These are phyloP conservation scores for Quercus parvula DNA, from an alignment of 306 rosid genomes.

Conservation along the genomic window DNA sequence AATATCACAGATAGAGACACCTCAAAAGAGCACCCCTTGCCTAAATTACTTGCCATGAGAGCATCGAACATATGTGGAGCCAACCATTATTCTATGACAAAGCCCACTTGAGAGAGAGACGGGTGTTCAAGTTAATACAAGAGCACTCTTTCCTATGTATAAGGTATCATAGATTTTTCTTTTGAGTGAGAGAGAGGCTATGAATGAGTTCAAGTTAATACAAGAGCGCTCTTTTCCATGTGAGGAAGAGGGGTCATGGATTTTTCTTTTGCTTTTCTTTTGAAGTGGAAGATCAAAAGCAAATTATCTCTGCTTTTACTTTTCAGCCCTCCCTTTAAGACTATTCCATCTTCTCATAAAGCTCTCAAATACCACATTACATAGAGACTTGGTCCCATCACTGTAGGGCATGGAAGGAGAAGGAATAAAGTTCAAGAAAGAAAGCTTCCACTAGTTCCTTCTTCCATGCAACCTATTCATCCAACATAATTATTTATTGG, in stretches of 20 bases:
- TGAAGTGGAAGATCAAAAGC: slow-evolving; percentile 66
- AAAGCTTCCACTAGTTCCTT: slow-evolving; percentile 61
- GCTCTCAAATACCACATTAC: slow-evolving; percentile 27
- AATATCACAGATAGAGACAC: slow-evolving; percentile 48
- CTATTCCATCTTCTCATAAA: slow-evolving; percentile 58
- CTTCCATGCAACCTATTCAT: slow-evolving; percentile 60
- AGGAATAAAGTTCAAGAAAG: slow-evolving; percentile 60
- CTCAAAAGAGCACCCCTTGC: slow-evolving; percentile 29
- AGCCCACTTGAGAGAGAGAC: slow-evolving; percentile 3
- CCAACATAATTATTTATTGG: slow-evolving; percentile 52
- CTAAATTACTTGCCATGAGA: slow-evolving; percentile 4
- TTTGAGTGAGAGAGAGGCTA: slow-evolving; percentile 21
- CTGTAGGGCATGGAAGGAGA: slow-evolving; percentile 63
- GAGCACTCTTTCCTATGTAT: slow-evolving; percentile 59
- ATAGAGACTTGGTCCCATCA: slow-evolving; percentile 55
- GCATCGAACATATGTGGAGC: slow-evolving; percentile 11
- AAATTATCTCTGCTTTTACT: slow-evolving; percentile 56
- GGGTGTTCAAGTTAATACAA: slow-evolving; percentile 28
- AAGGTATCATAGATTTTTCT: slow-evolving; percentile 38
- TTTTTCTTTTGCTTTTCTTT: slow-evolving; percentile 34
- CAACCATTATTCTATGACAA: slow-evolving; percentile 9
- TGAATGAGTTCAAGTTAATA: slow-evolving; percentile 39
- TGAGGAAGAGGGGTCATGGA: slow-evolving; percentile 17
- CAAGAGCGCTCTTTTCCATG: slow-evolving; percentile 80
- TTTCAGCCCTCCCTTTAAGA: slow-evolving; percentile 74